These are phyloP conservation scores for Discostella pseudostelligera DNA, from an alignment of 108 stramenopile species.

Conservation along the genomic window DNA sequence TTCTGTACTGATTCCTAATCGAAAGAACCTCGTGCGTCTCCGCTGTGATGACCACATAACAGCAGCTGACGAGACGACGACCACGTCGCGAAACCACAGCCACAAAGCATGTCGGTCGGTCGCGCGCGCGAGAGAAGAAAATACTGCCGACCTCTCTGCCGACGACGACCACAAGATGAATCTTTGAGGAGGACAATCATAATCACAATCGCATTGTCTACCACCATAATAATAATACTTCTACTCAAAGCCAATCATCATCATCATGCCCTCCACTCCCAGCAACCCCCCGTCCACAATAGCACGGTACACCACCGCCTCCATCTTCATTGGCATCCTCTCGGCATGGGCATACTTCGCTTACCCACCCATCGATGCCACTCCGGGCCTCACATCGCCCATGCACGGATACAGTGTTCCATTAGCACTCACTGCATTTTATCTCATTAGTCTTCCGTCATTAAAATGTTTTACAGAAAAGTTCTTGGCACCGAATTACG, in stretches of 20 bases:
- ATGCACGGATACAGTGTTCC: constrained; percentile 69
- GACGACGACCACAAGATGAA: too few relatives aligned
- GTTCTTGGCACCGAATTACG: constrained; percentile 49
- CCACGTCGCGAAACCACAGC: too few relatives aligned
- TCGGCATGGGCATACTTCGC: constrained; percentile 70
- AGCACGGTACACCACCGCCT: constrained; percentile 76
- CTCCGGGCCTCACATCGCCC: constrained; percentile 56
- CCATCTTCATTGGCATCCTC: constrained; percentile 62
- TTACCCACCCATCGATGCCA: constrained; percentile 52
- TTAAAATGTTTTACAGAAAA: constrained; percentile 57
- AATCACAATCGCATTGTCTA: not conserved
- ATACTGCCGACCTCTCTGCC: too few relatives aligned
- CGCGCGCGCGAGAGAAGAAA: too few relatives aligned
- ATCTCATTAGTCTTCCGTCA: constrained; percentile 71
- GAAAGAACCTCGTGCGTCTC: too few relatives aligned
- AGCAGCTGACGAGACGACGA: too few relatives aligned
- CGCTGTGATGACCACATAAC: too few relatives aligned
- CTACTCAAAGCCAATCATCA: too few relatives aligned
- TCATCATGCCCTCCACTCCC: not conserved
- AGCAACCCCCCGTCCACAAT: constrained; percentile 39
- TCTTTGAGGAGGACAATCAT: too few relatives aligned
- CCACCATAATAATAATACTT: too few relatives aligned
- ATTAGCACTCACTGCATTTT: constrained; percentile 57
- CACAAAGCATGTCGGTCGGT: too few relatives aligned
- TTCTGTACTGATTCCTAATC: too few relatives aligned